Evolutionary conservation across 768 basidiomycete species (phyloP), one percentile per base, ranked within the genome.

Genomic region (Mrakia gelida): DNA sequence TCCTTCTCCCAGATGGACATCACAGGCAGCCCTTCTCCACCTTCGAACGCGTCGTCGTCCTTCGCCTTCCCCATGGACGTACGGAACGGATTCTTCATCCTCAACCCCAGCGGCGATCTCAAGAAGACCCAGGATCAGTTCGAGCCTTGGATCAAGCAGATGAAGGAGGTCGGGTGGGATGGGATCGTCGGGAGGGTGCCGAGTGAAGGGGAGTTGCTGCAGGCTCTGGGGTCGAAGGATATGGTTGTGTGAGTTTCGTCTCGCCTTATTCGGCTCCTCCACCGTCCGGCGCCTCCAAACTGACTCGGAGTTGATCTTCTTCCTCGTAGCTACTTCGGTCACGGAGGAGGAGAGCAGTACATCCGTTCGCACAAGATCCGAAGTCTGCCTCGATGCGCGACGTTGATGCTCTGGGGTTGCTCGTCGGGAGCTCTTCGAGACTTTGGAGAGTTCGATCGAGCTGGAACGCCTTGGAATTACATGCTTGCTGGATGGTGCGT

Each of bases 361-460:
- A 87, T 93, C 10, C 91, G 93, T 3, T 93, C 94, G 2, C 91
- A 92, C 83, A 92, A 91, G 81, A 89, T 99, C 74, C 88, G 93
- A 11, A 88, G 91, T 78, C 87, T 98, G 49, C 88, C 89, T 0
- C 87, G 88, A n/a, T 98, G 97, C 83, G 95, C 97, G 10, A 91
- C 91, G 21, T 92, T 92, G 1, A 95, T 98, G 93, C 88, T 99
- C 4, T 99, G 96, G 97, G 97, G 97, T 0, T 99, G 97, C 86
- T 99, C 97, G 0, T 98, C 95, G 0, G 97, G 96, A 15, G 85
- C 89, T 1, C 84, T 99, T 80, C 88, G 88, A 75, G 93, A 96
- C 70, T 93, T 93, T 90, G 97, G 97, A 5, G 94, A 97, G 80
- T 95, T 95, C 81, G 97, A 98, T 82, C 88, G 93, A 15, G 88